Evolutionary conservation across 176 grass and related monocot species (phyloP).

Genomic region (Aegilops bicornis): DNA sequence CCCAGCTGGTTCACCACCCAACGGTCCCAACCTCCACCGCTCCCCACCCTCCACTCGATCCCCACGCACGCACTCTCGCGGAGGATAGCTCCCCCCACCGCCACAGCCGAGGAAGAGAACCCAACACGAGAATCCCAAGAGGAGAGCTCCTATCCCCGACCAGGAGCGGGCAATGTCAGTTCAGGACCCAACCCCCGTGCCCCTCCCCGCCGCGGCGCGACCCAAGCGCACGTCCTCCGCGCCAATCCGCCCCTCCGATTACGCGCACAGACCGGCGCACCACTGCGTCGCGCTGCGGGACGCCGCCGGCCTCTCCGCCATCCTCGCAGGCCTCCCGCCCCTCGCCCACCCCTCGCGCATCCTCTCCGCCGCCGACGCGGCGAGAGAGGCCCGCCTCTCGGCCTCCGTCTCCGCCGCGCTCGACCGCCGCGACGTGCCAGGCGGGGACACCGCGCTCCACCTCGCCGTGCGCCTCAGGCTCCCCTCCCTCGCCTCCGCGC

Average conservation of each 20-base stretch:
- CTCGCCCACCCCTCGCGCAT: constrained; percentile 73
- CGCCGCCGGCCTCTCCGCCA: constrained; percentile 36
- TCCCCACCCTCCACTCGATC: constrained; percentile 12
- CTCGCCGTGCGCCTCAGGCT: constrained; percentile 70
- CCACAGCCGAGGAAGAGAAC: not conserved
- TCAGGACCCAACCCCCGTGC: constrained; percentile 28
- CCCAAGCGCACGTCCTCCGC: constrained; percentile 53
- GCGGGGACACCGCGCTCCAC: constrained; percentile 77
- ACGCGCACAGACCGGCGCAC: constrained; percentile 75
- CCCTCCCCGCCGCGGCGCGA: constrained; percentile 2
- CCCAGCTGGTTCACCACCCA: not conserved
- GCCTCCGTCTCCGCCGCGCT: constrained; percentile 49
- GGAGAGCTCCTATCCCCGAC: not conserved
- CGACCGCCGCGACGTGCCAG: constrained; percentile 80
- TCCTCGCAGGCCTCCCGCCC: constrained; percentile 57
- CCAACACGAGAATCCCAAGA: constrained; percentile 39
- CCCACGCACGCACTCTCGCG: not conserved
- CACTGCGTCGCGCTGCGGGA: constrained; percentile 64
- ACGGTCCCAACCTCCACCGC: constrained; percentile 7
- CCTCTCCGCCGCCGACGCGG: constrained; percentile 54
- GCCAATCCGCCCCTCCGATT: constrained; percentile 52
- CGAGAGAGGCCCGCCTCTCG: constrained; percentile 55
- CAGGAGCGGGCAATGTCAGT: constrained; percentile 42
- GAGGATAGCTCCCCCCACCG: not conserved
- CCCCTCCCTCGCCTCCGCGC: constrained; percentile 35